Base-by-base conservation (phyloP, 2,329 filamentous ascomycete species). In the Venturia asperata region DNA sequence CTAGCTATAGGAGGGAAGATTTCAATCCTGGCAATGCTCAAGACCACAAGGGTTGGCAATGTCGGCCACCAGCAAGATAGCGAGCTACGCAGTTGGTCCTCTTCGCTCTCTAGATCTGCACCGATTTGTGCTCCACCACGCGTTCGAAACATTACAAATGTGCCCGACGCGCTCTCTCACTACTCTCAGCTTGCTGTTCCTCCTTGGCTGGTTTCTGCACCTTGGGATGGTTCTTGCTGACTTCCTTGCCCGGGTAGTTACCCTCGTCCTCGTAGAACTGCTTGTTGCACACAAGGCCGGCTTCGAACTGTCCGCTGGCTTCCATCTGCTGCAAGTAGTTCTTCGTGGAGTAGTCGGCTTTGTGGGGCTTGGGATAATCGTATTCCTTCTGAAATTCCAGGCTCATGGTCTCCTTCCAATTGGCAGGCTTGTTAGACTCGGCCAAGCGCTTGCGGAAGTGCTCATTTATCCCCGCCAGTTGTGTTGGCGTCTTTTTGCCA, bases 281-380 rank as follows among this genome's bases (percentile, higher is more conserved):
- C 13, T 52, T 21, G 21, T 27, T 21, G 47, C 47, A 52, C 47
- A 15, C 21, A 15, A 52, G 24, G 3, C 47, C 47, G 24, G 21
- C 11, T 52, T 52, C 21, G 21, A 52, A 27, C 47, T 52, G 47
- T 10, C 47, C 47, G 24, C 47, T 52, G n/a, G 47, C 47, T 11
- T 52, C 21, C 47, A 52, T 52, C n/a, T 52, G 47, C 47, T 52
- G 47, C 21, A 21, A 52, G 47, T 52, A 52, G 13, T 52, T 52
- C 21, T 52, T 52, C 47, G 27, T 52, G 47, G 21, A 27, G 11
- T 52, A 27, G 47, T 52, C 47, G 21, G 45, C 45, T n/a, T 24
- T 49, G 45, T 49, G 11, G 27, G 45, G 45, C 21, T 21, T n/a
- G 9, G 21, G 9, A 49, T 49, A 49, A 10, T 49, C 19, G 21